Conservation (phyloP, 495 filamentous ascomycete species). For the Penicillium macrosclerotiorum region DNA sequence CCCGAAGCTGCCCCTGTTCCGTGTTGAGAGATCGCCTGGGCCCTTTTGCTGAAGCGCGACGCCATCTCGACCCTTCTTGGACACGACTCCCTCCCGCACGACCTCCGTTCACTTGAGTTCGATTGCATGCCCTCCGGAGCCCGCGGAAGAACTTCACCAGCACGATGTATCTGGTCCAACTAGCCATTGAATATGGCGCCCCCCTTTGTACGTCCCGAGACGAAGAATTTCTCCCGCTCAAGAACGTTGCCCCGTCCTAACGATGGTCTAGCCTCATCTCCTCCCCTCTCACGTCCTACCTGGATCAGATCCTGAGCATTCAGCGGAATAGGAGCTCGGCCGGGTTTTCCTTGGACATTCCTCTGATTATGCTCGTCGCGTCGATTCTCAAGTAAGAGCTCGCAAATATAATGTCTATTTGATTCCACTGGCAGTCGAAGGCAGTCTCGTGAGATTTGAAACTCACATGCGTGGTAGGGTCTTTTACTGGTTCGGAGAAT, state of each 20-base stretch:
- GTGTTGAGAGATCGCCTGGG: background rate
- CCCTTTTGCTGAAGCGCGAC: background rate
- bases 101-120: conserved; percentile 1
- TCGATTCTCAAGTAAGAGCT: conserved; percentile 77
- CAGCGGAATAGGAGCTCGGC: conserved; percentile 75
- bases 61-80: background rate
- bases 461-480: conserved; percentile 49
- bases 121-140: conserved; percentile 5
- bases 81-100: background rate
- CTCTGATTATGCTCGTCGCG: conserved; percentile 94
- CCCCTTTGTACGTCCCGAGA: conserved; percentile 39
- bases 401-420: background rate
- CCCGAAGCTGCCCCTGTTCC: conserved; percentile 4
- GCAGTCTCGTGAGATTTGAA: background rate
- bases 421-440: background rate
- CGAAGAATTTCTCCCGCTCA: background rate
- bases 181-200: conserved; percentile 46
- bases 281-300: conserved; percentile 83
- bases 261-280: conserved; percentile 56
- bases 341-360: conserved; percentile 89
- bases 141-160: conserved; percentile 8
- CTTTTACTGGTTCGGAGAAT: conserved; percentile 92
- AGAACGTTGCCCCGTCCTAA: conserved; percentile 5
- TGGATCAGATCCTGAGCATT: conserved; percentile 90
- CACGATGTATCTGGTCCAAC: conserved; percentile 40